phyloP scores from a whole-genome alignment of 495 filamentous ascomycete species.

The Sordaria brevicollis region DNA sequence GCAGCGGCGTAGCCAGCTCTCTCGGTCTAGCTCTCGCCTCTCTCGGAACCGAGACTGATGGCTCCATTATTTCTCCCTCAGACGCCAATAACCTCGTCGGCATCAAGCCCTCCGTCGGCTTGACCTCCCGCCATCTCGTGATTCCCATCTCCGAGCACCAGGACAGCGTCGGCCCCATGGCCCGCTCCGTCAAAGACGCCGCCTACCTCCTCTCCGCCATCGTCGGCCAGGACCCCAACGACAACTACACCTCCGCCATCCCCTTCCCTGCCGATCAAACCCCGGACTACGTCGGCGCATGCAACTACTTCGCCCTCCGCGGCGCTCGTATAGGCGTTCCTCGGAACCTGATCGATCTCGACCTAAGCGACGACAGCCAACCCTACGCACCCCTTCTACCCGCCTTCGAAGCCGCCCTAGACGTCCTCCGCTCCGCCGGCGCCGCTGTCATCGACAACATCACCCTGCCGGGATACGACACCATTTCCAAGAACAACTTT shows the following conservation, averaged over 20 bases:
- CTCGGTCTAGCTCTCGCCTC: constrained; percentile 24
- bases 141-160: constrained; percentile 53
- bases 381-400: constrained; percentile 2
- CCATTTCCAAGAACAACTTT: neutral
- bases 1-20: constrained; percentile 16
- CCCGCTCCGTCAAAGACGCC: constrained; percentile 50
- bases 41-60: constrained; percentile 28
- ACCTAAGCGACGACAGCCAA: neutral
- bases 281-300: constrained; percentile 36
- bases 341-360: constrained; percentile 27
- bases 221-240: constrained; percentile 39
- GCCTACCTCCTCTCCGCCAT: constrained; percentile 56
- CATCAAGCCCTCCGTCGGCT: constrained; percentile 59
- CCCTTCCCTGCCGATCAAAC: constrained; percentile 20
- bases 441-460: constrained; percentile 22
- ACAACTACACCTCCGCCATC: constrained; percentile 36
- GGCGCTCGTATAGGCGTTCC: constrained; percentile 56
- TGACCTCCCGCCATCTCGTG: constrained; percentile 50
- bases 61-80: constrained; percentile 29
- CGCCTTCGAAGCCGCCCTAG: constrained; percentile 15
- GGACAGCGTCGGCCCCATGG: constrained; percentile 58
- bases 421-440: constrained; percentile 24
- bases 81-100: constrained; percentile 37
- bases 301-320: constrained; percentile 45
- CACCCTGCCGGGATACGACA: neutral